Evolutionary conservation across 2,329 filamentous ascomycete genomes (phyloP).

Genomic region (Penicillium aurantiogriseum): DNA sequence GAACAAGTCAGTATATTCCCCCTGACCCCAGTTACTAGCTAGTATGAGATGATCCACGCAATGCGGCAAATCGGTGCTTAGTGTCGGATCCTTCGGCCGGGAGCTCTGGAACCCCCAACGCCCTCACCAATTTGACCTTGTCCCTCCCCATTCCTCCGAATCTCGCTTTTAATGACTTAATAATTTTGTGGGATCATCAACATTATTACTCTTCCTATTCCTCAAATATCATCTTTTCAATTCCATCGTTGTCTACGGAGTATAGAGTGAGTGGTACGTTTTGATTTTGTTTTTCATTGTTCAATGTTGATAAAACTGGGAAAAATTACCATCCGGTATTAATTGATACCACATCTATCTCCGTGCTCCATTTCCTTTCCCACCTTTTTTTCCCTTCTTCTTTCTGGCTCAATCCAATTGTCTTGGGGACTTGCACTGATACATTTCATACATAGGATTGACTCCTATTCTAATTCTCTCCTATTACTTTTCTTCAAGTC

Average conservation of each 20-base stretch:
- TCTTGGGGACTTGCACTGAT: conserved; percentile 13
- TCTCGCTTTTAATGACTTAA: neutral
- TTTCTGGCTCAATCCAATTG: conserved; percentile 2
- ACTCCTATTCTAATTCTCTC: conserved; percentile 16
- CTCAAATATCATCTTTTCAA: neutral
- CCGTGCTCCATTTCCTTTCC: conserved; percentile 19
- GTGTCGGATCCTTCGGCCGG: conserved; percentile 6
- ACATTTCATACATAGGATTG: conserved; percentile 16
- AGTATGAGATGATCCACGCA: conserved; percentile 1
- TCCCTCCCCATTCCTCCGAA: conserved; percentile 6
- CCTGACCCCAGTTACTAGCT: neutral
- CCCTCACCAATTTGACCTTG: conserved; percentile 7
- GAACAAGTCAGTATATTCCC: neutral
- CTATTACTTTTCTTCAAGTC: conserved; percentile 12
- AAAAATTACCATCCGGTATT: conserved; percentile 20
- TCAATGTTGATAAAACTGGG: neutral
- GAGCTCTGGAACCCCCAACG: conserved; percentile 12
- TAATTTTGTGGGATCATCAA: neutral
- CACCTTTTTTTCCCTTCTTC: conserved; percentile 25
- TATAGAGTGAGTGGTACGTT: neutral
- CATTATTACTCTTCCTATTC: conserved; percentile 1
- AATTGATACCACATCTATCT: conserved; percentile 18
- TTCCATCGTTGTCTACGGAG: neutral
- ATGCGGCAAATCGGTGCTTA: conserved; percentile 1
- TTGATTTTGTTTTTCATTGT: neutral